Evolutionary conservation across 345 rosid genomes (phyloP).

Genomic region (Corchorus capsularis): DNA sequence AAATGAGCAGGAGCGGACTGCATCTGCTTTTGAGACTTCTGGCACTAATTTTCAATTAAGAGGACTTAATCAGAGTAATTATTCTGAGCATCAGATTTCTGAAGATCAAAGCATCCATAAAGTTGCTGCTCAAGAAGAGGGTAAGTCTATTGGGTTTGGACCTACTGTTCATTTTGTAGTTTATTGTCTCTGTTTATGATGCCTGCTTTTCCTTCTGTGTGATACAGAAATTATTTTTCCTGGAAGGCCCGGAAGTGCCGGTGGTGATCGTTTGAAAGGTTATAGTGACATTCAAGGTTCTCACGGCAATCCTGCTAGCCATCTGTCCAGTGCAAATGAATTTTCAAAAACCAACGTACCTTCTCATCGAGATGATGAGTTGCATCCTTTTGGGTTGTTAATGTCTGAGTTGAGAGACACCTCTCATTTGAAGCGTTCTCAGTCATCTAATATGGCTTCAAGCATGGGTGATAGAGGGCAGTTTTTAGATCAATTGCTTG

Average conservation of each 20-base stretch:
- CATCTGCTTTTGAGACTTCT: slow-evolving; percentile 26
- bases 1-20: slow-evolving; percentile 22
- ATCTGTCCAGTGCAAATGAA: slow-evolving; percentile 38
- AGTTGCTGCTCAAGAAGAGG: slow-evolving; percentile 48
- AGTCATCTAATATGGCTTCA: slow-evolving; percentile 37
- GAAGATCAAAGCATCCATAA: slow-evolving; percentile 35
- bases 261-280: slow-evolving; percentile 25
- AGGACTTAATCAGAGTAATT: slow-evolving; percentile 19
- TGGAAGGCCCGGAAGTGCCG: slow-evolving; percentile 44
- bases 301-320: slow-evolving; percentile 28
- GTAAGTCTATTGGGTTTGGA: slow-evolving; percentile 28
- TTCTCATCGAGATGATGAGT: slow-evolving; percentile 46
- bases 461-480: slow-evolving; percentile 33
- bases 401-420: slow-evolving; percentile 58
- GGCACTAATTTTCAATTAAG: slow-evolving; percentile 22
- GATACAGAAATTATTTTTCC: slow-evolving; percentile 53
- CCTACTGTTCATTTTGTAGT: slow-evolving; percentile 21
- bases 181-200: slow-evolving; percentile 11
- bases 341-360: slow-evolving; percentile 28
- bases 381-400: slow-evolving; percentile 66
- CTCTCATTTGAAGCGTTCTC: slow-evolving; percentile 36
- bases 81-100: slow-evolving; percentile 19
- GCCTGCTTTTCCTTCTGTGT: slow-evolving; percentile 16
- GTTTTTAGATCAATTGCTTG: slow-evolving; percentile 28
- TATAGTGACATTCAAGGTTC: slow-evolving; percentile 33